Evolutionary conservation across 2,329 filamentous ascomycete species (phyloP), one percentile per base, ranked within the genome.

Genomic region (Zasmidium angulare): DNA sequence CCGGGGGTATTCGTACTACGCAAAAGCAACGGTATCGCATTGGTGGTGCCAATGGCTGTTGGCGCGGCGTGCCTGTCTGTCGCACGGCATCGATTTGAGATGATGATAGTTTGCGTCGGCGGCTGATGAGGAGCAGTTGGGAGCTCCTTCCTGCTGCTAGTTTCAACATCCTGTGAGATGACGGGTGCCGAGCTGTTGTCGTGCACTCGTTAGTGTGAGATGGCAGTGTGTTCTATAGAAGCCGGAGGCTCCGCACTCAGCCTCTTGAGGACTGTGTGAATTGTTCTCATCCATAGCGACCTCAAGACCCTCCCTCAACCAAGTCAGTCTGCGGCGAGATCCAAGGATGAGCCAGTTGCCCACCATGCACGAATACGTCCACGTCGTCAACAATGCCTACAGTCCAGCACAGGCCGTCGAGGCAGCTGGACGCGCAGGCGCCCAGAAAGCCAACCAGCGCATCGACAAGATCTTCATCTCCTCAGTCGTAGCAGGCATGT

Each of bases 391-490:
- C 56, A 65, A 66, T 54, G 58, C 57, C 43, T 66, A 66, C 62
- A 53, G 58, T 4, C 61, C 65, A 22, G 59, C 64, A 23, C 63
- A 85, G 71, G 79, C 81, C 36, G 77, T 78, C 12, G 81, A 84
- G 70, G 71, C 82, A 17, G 74, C 81, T 56, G 78, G 77, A 0
- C 76, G 79, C 7, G 74, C 78, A n/a, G 83, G 82, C 7, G 74
- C 75, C 24, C 73, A 74, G 50, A 85, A 84, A 67, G 81, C 80
- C 10, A 76, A 80, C 56, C 84, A 81, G 79, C 75, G 80, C 10
- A 70, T 79, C 2, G 78, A 82, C 66, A 84, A 84, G 63, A 74
- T 83, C 46, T 83, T 84, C 63, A 65, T 82, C 49, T 82, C 79
- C 60, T 72, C 78, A 2, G 76, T 84, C 46, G 79, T 81, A 49